Evolutionary conservation across 2,329 filamentous ascomycete species (phyloP).

Genomic region (Pseudogymnoascus destructans): DNA sequence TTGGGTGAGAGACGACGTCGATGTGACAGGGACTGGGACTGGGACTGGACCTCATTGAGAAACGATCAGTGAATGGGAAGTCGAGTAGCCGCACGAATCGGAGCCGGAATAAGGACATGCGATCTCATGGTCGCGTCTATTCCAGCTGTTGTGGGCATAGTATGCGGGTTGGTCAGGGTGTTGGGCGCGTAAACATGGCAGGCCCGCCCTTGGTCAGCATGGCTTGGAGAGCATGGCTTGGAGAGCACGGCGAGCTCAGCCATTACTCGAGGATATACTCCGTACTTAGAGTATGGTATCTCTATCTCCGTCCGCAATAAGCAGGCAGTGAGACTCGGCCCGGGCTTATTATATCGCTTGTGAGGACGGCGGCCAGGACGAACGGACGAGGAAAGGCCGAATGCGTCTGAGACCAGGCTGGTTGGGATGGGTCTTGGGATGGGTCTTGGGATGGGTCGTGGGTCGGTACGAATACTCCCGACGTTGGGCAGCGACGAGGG

Average conservation of each 20-base stretch:
- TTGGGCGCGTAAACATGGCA: not conserved
- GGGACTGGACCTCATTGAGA: slow-evolving; percentile 1
- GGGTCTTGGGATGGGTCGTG: not conserved
- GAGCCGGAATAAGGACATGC: not conserved
- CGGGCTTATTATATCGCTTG: slow-evolving; percentile 2
- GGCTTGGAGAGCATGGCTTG: not conserved
- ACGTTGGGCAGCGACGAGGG: not conserved
- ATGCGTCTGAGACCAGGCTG: not conserved
- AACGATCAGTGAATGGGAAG: not conserved
- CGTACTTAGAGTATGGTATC: not conserved
- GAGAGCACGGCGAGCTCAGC: not conserved
- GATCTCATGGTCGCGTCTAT: not conserved
- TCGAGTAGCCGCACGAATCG: not conserved
- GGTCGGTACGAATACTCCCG: slow-evolving; percentile 3
- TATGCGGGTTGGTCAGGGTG: not conserved
- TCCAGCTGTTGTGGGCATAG: not conserved
- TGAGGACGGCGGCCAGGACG: not conserved
- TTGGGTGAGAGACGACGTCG: not conserved
- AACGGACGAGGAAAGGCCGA: not conserved
- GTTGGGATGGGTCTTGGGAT: not conserved
- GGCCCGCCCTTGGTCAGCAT: not conserved
- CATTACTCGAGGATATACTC: not conserved
- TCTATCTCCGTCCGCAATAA: not conserved
- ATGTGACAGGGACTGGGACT: not conserved
- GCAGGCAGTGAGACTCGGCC: not conserved